Conservation (phyloP, 345 rosid species). For the Salix purpurea region DNA sequence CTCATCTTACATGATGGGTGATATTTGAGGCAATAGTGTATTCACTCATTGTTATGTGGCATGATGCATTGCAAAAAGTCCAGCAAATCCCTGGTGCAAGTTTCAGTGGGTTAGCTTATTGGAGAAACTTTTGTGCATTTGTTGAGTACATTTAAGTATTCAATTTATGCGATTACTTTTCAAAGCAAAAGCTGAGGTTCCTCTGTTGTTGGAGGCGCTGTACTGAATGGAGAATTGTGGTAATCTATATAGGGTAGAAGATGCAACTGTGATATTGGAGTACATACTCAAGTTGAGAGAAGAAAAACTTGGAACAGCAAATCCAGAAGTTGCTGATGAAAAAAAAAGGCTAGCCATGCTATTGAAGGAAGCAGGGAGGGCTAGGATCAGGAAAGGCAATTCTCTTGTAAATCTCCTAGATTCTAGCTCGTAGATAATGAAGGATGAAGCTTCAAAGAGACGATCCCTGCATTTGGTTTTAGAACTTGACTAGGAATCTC, state of each 20-base stretch:
- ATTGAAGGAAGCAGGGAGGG: slow-evolving; percentile 37
- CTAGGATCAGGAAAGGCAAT: slow-evolving; percentile 21
- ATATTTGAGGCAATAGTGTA: background rate
- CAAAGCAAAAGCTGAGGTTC: background rate
- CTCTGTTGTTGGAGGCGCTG: background rate
- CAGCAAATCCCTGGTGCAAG: background rate
- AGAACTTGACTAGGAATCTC: background rate
- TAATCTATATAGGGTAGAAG: slow-evolving; percentile 22
- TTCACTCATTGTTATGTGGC: background rate
- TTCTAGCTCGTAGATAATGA: slow-evolving; percentile 10
- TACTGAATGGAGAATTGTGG: background rate
- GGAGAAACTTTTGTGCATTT: background rate
- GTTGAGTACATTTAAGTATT: background rate
- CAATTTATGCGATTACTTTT: background rate
- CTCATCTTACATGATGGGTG: background rate
- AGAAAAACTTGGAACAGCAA: slow-evolving; percentile 31
- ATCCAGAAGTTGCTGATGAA: slow-evolving; percentile 37
- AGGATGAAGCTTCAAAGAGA: background rate
- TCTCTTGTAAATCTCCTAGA: slow-evolving; percentile 19
- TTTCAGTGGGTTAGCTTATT: background rate
- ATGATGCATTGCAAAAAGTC: background rate
- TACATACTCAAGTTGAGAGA: slow-evolving; percentile 28
- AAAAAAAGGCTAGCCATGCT: slow-evolving; percentile 35
- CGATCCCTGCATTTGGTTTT: slow-evolving; percentile 1
- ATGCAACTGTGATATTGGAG: slow-evolving; percentile 36